These are phyloP conservation scores for Nicotiana tabacum DNA, from an alignment of 257 asterid genomes.

Conservation along the genomic window DNA sequence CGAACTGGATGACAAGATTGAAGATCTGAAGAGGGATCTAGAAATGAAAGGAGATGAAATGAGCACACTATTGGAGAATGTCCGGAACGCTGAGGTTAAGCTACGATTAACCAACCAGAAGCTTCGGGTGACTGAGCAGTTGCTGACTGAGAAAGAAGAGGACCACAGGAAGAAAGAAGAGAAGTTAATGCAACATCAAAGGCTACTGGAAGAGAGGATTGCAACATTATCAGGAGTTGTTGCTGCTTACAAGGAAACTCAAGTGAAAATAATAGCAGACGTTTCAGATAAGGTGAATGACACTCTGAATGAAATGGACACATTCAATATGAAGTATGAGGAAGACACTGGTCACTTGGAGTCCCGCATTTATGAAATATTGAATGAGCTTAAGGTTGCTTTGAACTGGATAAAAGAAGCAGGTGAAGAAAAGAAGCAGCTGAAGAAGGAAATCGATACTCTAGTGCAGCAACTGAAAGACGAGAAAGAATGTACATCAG, in stretches of 20 bases:
- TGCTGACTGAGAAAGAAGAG: constrained; percentile 62
- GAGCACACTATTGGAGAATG: constrained; percentile 48
- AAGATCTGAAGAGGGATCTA: constrained; percentile 56
- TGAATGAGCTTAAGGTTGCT: constrained; percentile 56
- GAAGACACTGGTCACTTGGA: constrained; percentile 89
- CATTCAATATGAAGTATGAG: constrained; percentile 73
- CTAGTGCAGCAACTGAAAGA: constrained; percentile 37
- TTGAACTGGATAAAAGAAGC: constrained; percentile 42
- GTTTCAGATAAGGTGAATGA: constrained; percentile 42
- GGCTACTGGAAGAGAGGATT: constrained; percentile 40
- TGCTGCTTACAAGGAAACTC: constrained; percentile 48
- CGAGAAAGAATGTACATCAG: constrained; percentile 26
- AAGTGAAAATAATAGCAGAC: constrained; percentile 31
- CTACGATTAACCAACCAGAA: constrained; percentile 74
- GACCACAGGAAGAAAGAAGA: constrained; percentile 51
- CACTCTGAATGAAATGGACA: constrained; percentile 48
- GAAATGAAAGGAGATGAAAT: constrained; percentile 89
- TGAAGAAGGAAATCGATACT: constrained; percentile 36
- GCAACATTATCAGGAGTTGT: constrained; percentile 32
- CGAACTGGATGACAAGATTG: constrained; percentile 53
- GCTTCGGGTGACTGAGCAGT: constrained; percentile 80
- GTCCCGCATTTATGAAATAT: constrained; percentile 65
- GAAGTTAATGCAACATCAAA: constrained; percentile 54
- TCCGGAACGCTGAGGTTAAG: constrained; percentile 78
- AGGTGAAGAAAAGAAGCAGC: constrained; percentile 39